These are phyloP conservation scores for Myxozyma mucilagina DNA, from an alignment of 805 yeast genomes.

Conservation along the genomic window DNA sequence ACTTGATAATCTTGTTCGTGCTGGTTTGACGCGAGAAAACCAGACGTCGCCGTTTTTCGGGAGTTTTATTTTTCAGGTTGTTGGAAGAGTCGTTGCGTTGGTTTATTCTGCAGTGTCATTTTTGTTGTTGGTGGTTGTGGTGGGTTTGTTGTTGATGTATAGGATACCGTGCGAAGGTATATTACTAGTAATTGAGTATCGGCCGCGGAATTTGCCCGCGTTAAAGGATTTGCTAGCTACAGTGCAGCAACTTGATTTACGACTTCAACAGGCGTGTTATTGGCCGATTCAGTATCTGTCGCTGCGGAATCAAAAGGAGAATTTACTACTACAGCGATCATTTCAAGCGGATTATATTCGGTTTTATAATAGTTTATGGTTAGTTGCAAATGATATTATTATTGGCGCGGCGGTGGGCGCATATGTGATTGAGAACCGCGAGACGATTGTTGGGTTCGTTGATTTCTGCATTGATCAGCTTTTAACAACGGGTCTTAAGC, in stretches of 20 bases:
- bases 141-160: slow-evolving; percentile 33
- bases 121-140: slow-evolving; percentile 23
- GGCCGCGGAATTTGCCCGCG: slow-evolving; percentile 28
- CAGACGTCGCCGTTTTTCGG: slow-evolving; percentile 23
- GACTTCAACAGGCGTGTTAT: slow-evolving; percentile 72
- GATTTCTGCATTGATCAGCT: slow-evolving; percentile 43
- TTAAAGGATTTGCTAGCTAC: slow-evolving; percentile 54
- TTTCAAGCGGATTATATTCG: slow-evolving; percentile 52
- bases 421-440: slow-evolving; percentile 46
- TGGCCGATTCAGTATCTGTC: slow-evolving; percentile 77
- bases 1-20: slow-evolving; percentile 29
- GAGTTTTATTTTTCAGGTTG: neutral
- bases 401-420: slow-evolving; percentile 66
- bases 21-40: too few relatives aligned
- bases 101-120: slow-evolving; percentile 5
- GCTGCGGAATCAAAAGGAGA: slow-evolving; percentile 46
- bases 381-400: slow-evolving; percentile 76
- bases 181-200: slow-evolving; percentile 38
- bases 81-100: neutral
- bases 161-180: slow-evolving; percentile 39
- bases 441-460: slow-evolving; percentile 33
- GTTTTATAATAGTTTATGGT: slow-evolving; percentile 87
- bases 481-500: slow-evolving; percentile 50
- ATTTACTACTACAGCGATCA: slow-evolving; percentile 45
- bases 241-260: slow-evolving; percentile 74